These are phyloP conservation scores for Penicillium antarcticum DNA, from an alignment of 495 filamentous ascomycete species.

Conservation along the genomic window DNA sequence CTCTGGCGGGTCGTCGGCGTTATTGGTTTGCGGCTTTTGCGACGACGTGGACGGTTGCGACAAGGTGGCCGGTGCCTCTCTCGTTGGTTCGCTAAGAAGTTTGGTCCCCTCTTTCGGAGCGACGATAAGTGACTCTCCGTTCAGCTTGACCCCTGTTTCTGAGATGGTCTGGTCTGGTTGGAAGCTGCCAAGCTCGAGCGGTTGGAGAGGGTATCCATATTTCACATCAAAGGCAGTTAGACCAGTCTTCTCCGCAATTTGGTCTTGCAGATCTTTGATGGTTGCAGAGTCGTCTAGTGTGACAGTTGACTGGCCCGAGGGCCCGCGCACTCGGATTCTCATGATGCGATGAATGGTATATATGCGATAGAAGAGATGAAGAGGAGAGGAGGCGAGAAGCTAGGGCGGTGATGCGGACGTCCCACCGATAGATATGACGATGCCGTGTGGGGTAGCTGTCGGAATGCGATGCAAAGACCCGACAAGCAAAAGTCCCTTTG, in stretches of 20 bases:
- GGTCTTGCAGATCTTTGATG: conserved; percentile 55
- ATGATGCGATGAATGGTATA: conserved; percentile 31
- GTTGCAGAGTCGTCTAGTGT: conserved; percentile 62
- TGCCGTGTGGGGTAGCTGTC: conserved; percentile 12
- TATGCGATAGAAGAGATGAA: background rate
- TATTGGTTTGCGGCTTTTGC: conserved; percentile 11
- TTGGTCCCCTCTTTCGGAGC: conserved; percentile 37
- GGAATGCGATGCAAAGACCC: background rate
- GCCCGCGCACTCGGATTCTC: conserved; percentile 61
- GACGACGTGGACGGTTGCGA: conserved; percentile 17
- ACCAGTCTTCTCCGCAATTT: conserved; percentile 55
- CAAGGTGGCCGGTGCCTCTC: conserved; percentile 7
- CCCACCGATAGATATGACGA: conserved; percentile 12
- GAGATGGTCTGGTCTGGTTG: conserved; percentile 43
- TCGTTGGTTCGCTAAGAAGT: too few species aligned
- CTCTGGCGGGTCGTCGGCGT: conserved; percentile 62
- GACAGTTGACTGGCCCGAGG: conserved; percentile 59
- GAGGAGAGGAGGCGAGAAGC: background rate
- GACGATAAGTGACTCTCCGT: conserved; percentile 82
- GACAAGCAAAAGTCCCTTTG: too few species aligned
- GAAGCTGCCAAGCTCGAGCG: conserved; percentile 56
- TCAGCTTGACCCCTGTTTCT: conserved; percentile 62
- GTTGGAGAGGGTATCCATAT: conserved; percentile 75
- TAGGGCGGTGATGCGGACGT: background rate
- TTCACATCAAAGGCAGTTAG: conserved; percentile 66